phyloP scores from a whole-genome alignment of 2,329 filamentous ascomycete species.

The Chaetothyriales sp. region DNA sequence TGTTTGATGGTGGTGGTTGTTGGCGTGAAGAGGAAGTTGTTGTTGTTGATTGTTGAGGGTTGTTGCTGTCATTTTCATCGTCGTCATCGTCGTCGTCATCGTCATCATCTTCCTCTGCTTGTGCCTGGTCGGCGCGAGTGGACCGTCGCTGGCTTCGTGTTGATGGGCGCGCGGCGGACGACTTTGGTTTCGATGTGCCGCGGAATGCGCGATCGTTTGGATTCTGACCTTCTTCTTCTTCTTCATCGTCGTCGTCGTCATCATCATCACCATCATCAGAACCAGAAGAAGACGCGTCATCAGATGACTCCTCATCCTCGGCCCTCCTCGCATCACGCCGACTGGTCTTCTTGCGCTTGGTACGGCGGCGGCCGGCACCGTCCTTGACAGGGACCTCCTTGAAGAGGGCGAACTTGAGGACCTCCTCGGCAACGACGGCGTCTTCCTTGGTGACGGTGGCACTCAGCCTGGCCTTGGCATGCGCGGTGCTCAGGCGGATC shows the following conservation, averaged over 20 bases:
- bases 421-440: constrained; percentile 71
- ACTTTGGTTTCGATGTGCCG: constrained; percentile 13
- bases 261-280: constrained; percentile 31
- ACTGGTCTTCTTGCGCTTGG: constrained; percentile 62
- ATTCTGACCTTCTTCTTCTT: not conserved
- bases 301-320: constrained; percentile 22
- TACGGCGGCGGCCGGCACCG: constrained; percentile 51
- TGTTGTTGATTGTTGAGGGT: constrained; percentile 9
- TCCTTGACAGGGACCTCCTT: constrained; percentile 67
- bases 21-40: not conserved
- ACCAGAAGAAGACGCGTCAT: constrained; percentile 3
- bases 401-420: constrained; percentile 88
- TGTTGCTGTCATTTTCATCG: constrained; percentile 36
- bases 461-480: constrained; percentile 82
- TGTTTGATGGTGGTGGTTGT: constrained; percentile 14
- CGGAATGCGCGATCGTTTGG: constrained; percentile 15
- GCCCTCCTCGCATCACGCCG: constrained; percentile 47
- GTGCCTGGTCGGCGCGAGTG: constrained; percentile 12
- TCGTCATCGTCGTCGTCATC: constrained; percentile 37
- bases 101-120: constrained; percentile 25
- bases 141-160: constrained; percentile 15
- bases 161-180: constrained; percentile 14
- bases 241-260: constrained; percentile 23
- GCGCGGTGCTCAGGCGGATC: constrained; percentile 92
- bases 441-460: constrained; percentile 80